Base-by-base conservation (phyloP, 2,329 filamentous ascomycete species). In the Emmonsiellopsis sp. region DNA sequence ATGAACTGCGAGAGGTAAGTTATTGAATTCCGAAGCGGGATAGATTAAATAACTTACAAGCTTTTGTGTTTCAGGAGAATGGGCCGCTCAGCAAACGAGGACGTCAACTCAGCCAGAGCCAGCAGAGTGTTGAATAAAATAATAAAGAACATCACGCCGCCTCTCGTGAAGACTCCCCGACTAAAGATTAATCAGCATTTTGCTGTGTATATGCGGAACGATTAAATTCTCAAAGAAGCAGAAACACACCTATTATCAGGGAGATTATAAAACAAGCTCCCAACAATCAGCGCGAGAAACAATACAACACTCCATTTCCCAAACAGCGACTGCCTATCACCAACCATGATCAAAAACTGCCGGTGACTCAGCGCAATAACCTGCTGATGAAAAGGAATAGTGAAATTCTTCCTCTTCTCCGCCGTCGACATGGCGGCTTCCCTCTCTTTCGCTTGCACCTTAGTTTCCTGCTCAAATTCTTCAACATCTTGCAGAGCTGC, bases 31-130 rank as follows among this genome's bases (percentile, higher is more conserved):
- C 16, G 5, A 13, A 30, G n/a, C 3, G 20, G 26, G 48, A 13
- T 26, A 10, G 11, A 53, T n/a, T 16, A 13, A n/a, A n/a, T n/a
- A n/a, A 54, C 71, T 58, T 55, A 73, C 71, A 86, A 87, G 26
- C 77, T 81, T 62, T 86, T 86, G 67, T 87, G 84, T 65, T 87
- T 87, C 51, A 85, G 69, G 40, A 88, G 67, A 53, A 88, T 85
- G 0, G 83, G 83, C 44, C 83, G 79, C 20, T 77, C 78, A 47
- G 76, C 69, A 58, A 86, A 87, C 0, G 82, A 77, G 1, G 81
- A 68, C 0, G 82, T 81, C 41, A 83, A 72, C 61, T 86, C 81
- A 5, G 79, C 78, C 46, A 85, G 64, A 3, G 82, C 80, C 34
- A 84, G 72, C 7, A 85, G 69, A 9, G 81, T 75, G 58, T 85